A percentile compares a stretch with the other conserved stretches of the same genome.
Conservation (phyloP, 345 rosid species). For the Stellera chamaejasme region DNA sequence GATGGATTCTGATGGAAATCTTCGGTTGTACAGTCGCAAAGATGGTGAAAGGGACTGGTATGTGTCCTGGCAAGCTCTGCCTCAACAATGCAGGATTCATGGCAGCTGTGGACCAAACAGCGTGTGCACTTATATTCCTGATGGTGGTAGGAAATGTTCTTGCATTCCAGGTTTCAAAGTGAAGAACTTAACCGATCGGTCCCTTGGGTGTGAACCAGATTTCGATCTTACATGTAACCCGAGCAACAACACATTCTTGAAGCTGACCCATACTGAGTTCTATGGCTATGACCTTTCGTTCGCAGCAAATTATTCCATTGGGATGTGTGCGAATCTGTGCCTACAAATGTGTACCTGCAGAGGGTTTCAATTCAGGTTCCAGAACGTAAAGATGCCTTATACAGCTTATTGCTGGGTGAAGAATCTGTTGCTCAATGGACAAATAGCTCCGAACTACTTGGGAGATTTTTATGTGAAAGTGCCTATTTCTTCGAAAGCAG, state of each 20-base stretch:
- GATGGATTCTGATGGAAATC: conserved; percentile 19
- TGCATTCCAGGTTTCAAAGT: conserved; percentile 14
- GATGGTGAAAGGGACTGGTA: not conserved
- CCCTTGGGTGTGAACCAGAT: conserved; percentile 15
- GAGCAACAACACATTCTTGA: not conserved
- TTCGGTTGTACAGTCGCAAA: conserved; percentile 13
- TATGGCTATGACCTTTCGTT: conserved; percentile 7
- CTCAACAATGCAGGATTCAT: conserved; percentile 10
- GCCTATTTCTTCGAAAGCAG: conserved; percentile 2
- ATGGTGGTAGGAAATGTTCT: conserved; percentile 11
- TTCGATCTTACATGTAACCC: conserved; percentile 11
- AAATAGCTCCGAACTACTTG: not conserved
- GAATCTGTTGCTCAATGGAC: conserved; percentile 10
- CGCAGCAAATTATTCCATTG: conserved; percentile 1
- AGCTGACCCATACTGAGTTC: conserved; percentile 4
- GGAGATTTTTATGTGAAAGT: conserved; percentile 14
- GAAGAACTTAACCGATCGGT: conserved; percentile 11
- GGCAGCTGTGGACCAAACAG: conserved; percentile 22
- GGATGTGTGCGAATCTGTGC: not conserved
- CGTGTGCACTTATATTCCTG: conserved; percentile 9
- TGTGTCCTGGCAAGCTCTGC: conserved; percentile 14
- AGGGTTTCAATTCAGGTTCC: conserved; percentile 4
- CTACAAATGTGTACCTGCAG: not conserved
- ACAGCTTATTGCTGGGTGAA: conserved; percentile 12
- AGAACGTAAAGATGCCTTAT: not conserved